A percentile compares a stretch with the other conserved stretches of the same genome.
Evolutionary conservation across 257 asterid species (phyloP).

Genomic region (Jacaranda mimosifolia): DNA sequence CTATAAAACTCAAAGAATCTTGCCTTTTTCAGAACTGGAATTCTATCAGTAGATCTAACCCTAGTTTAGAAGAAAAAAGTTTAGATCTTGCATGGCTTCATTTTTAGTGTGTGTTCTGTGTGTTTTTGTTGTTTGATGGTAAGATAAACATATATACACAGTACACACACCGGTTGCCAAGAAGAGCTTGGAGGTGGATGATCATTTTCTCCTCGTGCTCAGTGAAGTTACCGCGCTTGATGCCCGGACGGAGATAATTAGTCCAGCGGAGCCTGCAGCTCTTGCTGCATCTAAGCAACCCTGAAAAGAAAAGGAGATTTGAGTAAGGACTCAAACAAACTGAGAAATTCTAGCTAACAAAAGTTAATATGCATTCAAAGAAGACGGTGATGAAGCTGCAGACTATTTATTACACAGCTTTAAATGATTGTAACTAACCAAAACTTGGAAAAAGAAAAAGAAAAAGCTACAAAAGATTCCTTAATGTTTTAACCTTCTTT

Average conservation of each 20-base stretch:
- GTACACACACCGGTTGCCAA: conserved; percentile 62
- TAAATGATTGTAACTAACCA: conserved; percentile 55
- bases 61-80: conserved; percentile 27
- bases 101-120: conserved; percentile 4
- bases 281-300: conserved; percentile 78
- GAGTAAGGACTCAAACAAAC: no score
- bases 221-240: conserved; percentile 70
- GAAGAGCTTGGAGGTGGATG: conserved; percentile 83
- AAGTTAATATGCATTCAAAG: conserved; percentile 40
- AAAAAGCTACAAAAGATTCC: neutral
- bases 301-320: conserved; percentile 33
- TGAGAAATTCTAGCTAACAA: conserved; percentile 4
- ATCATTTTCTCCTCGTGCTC: conserved; percentile 76
- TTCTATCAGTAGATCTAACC: conserved; percentile 38
- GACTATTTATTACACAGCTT: conserved; percentile 50
- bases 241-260: conserved; percentile 83
- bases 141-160: neutral
- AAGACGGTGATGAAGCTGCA: conserved; percentile 42
- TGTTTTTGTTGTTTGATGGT: neutral
- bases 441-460: conserved; percentile 17
- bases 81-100: conserved; percentile 31
- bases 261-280: conserved; percentile 86
- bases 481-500: neutral
- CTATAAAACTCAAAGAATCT: neutral
- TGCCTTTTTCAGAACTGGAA: conserved; percentile 7